Conservation (phyloP, 805 yeast genomes). For the Starmerella khaoyaiensis region DNA sequence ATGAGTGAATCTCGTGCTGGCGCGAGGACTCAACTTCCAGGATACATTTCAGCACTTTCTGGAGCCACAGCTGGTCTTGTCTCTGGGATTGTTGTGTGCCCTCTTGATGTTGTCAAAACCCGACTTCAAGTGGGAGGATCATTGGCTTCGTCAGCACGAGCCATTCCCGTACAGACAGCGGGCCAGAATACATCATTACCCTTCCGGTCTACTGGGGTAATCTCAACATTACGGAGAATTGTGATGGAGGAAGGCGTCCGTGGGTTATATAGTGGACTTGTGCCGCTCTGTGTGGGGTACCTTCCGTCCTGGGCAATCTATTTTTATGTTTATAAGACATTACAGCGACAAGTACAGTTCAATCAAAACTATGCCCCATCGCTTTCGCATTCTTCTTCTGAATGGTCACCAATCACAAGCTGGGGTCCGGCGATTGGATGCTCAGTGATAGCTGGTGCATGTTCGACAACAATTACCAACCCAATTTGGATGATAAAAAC, state of each 20-base stretch:
- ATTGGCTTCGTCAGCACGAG: too few species aligned
- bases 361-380: conserved; percentile 18
- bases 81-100: conserved; percentile 85
- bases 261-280: conserved; percentile 81
- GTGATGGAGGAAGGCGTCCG: conserved; percentile 62
- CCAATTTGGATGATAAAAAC: conserved; percentile 96
- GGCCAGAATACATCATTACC: neutral
- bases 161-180: too few species aligned
- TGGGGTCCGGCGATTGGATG: conserved; percentile 32
- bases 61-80: conserved; percentile 92
- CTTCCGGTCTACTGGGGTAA: conserved; percentile 17
- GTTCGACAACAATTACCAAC: conserved; percentile 72
- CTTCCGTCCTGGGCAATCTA: conserved; percentile 97
- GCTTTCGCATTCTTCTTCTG: too few species aligned
- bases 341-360: conserved; percentile 21
- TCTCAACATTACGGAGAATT: conserved; percentile 52
- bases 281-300: conserved; percentile 87
- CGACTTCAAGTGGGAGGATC: conserved; percentile 84
- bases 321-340: conserved; percentile 69
- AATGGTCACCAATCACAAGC: neutral
- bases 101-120: conserved; percentile 90
- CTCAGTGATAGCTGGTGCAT: conserved; percentile 82
- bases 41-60: conserved; percentile 52
- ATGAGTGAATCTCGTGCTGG: neutral
- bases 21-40: conserved; percentile 4